Percentiles rank a stretch among this genome's conserved stretches.
These are phyloP conservation scores for Sphaceloma murrayae DNA, from an alignment of 2,329 filamentous ascomycete species.

Conservation along the genomic window DNA sequence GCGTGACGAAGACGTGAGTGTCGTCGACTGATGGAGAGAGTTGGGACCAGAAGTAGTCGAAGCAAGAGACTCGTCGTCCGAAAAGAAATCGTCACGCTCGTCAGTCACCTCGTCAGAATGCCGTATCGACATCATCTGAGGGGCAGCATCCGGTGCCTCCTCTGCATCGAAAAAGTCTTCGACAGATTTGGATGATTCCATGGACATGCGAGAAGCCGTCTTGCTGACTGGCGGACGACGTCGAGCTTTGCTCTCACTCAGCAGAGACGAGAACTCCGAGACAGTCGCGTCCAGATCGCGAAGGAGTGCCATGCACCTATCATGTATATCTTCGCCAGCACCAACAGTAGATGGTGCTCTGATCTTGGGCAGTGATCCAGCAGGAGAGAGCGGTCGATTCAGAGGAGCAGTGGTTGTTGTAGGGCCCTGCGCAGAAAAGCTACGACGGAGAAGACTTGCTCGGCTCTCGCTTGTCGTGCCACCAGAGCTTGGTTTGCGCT, in stretches of 20 bases:
- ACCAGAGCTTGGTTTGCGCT: constrained; percentile 62
- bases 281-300: constrained; percentile 78
- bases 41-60: constrained; percentile 47
- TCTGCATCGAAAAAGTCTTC: constrained; percentile 95
- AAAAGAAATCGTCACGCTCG: constrained; percentile 37
- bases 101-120: constrained; percentile 63
- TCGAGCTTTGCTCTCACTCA: constrained; percentile 70
- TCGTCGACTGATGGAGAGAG: constrained; percentile 22
- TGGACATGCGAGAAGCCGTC: constrained; percentile 50
- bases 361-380: constrained; percentile 26
- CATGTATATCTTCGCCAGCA: constrained; percentile 55
- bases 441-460: constrained; percentile 38
- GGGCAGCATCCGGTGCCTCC: constrained; percentile 46
- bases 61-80: constrained; percentile 37
- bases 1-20: constrained; percentile 32
- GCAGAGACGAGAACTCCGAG: constrained; percentile 65
- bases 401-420: constrained; percentile 35
- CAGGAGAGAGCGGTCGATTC: constrained; percentile 22
- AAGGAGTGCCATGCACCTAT: constrained; percentile 74
- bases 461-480: constrained; percentile 29
- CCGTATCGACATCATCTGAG: constrained; percentile 66
- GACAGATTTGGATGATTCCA: constrained; percentile 63
- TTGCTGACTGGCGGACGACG: constrained; percentile 45
- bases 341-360: constrained; percentile 3
- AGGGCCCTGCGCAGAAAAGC: constrained; percentile 45